Percentiles rank a stretch among this genome's conserved stretches.
phyloP scores from a whole-genome alignment of 176 grass and related monocot species.

The Sorghum bicolor region Sorghum_bicolor_NCBIv3 NC_012876.2:62594501-62595000 shows the following conservation, averaged over 20 bases:
- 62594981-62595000: not conserved
- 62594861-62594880: not conserved
- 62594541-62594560: not conserved
- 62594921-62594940: no score
- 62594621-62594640: not conserved
- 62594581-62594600: not conserved
- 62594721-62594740: not conserved
- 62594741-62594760: not conserved
- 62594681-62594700: not conserved
- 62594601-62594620: not conserved
- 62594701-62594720: not conserved
- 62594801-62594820: slow-evolving; percentile 16
- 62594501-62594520: not conserved
- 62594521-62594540: not conserved
- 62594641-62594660: not conserved
- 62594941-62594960: no score
- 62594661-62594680: not conserved
- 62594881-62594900: not conserved
- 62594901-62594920: not conserved
- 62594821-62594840: not conserved
- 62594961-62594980: not conserved
- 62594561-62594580: not conserved
- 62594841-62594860: not conserved
- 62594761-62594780: not conserved
- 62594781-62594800: slow-evolving; percentile 17